Evolutionary conservation across 169 alveolate genomes (phyloP), one percentile per base, ranked within the genome.

Genomic region (Amoebophrya sp.): DNA sequence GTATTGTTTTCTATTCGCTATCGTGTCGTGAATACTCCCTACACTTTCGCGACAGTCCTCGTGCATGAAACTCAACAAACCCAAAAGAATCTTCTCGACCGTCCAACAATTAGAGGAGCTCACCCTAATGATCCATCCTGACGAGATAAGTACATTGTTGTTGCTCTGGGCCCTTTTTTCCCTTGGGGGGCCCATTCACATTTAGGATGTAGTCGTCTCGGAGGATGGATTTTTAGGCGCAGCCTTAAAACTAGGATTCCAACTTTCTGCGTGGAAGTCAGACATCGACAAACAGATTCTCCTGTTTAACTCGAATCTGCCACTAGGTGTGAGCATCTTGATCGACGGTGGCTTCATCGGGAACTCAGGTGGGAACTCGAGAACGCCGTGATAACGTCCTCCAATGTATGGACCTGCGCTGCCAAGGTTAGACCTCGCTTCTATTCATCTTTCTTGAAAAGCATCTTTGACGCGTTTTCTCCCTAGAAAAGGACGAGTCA

Each of bases 271-370:
- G 92, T 92, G 93, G 92, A 89, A 92, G 77, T 92, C 93, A 34
- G 91, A 55, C 93, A 92, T 92, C 18, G 92, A 89, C 12, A 92
- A 41, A 41, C 93, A 92, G 53, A 92, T 92, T 76, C 93, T 91
- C 93, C 65, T 89, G 93, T 92, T 92, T 41, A 92, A 89, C 90
- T 92, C 93, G 40, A 92, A 92, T 54, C 93, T 91, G 54, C 93
- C 93, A 34, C 92, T 92, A 34, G 93, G 93, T 33, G 93, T 92
- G 90, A 92, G 55, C 92, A 92, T 41, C 93, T 36, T 29, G 1
- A 26, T 91, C 34, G 91, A 78, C 29, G 93, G 93, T n/a, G 93
- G 93, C 91, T 91, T 77, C 93, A 91, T 91, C 89, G 93, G 93
- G 53, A 91, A 91, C 38, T 77, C 91, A 34, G 53, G 89, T 34